These are phyloP conservation scores for Fusarium solani-melongenae DNA, from an alignment of 2,329 filamentous ascomycete genomes.

Conservation along the genomic window DNA sequence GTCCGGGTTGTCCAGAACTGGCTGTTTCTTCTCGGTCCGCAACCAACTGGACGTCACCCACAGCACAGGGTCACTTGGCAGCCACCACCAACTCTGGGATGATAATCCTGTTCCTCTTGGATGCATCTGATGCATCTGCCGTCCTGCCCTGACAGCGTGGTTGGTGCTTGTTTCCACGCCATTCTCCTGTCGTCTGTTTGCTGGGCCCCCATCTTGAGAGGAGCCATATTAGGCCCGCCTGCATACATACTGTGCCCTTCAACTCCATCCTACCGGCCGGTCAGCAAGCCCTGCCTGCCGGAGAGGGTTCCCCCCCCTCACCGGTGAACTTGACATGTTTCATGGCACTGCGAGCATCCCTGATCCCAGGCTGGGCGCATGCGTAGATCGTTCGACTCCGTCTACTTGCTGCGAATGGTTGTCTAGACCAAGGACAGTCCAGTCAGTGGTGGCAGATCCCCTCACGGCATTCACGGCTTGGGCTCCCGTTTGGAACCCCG, in stretches of 20 bases:
- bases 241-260: neutral
- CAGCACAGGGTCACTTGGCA: neutral
- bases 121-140: conserved; percentile 7
- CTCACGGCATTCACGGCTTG: conserved; percentile 21
- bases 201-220: neutral
- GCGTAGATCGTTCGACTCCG: conserved; percentile 28
- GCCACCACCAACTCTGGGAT: neutral
- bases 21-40: neutral
- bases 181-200: conserved; percentile 2
- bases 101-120: neutral
- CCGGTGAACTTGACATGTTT: conserved; percentile 38
- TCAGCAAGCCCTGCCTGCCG: conserved; percentile 33
- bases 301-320: conserved; percentile 20
- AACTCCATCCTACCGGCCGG: conserved; percentile 4
- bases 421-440: neutral
- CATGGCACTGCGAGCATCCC: conserved; percentile 26
- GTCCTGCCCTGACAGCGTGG: conserved; percentile 10
- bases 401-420: neutral
- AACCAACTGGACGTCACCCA: neutral
- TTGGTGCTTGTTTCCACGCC: conserved; percentile 33
- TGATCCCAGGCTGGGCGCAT: conserved; percentile 19
- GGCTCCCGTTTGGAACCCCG: conserved; percentile 2
- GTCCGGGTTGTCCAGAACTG: neutral
- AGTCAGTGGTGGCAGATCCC: conserved; percentile 14
- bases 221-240: conserved; percentile 9